Evolutionary conservation across 768 basidiomycete species (phyloP).

Genomic region (Psilocybe azurescens): DNA sequence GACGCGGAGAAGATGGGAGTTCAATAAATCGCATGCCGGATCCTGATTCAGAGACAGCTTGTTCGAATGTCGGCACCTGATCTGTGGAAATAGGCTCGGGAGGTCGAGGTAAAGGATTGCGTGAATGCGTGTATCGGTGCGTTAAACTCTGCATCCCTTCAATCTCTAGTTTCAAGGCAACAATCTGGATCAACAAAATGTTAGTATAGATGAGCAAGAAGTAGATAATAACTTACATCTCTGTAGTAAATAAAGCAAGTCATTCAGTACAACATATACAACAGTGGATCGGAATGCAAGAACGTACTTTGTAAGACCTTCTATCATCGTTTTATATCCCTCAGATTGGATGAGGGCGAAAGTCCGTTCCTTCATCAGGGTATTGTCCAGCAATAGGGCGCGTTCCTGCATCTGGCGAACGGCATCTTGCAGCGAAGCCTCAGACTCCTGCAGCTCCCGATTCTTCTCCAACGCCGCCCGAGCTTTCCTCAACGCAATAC

Average conservation of each 20-base stretch:
- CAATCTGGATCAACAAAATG: constrained; percentile 8
- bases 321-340: constrained; percentile 7
- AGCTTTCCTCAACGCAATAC: constrained; percentile 21
- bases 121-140: constrained; percentile 15
- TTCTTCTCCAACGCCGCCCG: constrained; percentile 18
- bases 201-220: neutral
- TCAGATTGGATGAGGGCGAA: neutral
- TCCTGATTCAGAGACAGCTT: constrained; percentile 28
- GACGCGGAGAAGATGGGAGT: constrained; percentile 14
- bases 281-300: neutral
- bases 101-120: constrained; percentile 62
- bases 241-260: neutral
- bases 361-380: neutral
- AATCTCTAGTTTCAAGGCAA: constrained; percentile 35
- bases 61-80: constrained; percentile 45
- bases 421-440: neutral
- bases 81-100: constrained; percentile 57
- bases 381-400: neutral
- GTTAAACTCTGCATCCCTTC: constrained; percentile 37
- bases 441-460: constrained; percentile 8
- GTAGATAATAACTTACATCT: neutral
- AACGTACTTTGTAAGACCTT: constrained; percentile 19
- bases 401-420: neutral
- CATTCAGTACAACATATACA: neutral
- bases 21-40: constrained; percentile 17